phyloP scores from a whole-genome alignment of 2,329 filamentous ascomycete genomes.

The Alternaria longipes region DNA sequence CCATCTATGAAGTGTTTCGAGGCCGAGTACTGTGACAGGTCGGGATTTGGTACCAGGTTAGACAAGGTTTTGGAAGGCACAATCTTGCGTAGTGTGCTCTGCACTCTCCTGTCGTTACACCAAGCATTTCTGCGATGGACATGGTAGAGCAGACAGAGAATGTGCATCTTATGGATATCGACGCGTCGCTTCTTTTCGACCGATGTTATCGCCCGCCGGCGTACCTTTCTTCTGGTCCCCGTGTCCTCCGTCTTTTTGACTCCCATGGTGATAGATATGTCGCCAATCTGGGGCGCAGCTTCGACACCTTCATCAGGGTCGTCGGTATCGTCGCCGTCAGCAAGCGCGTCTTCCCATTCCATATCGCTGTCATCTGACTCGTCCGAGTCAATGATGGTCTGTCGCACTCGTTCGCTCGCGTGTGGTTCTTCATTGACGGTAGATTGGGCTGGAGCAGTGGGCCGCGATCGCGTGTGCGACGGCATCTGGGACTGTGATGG shows the following conservation, averaged over 20 bases:
- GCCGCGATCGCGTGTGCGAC: conserved; percentile 9
- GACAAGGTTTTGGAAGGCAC: conserved; percentile 71
- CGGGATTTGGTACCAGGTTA: conserved; percentile 73
- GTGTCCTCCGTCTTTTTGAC: conserved; percentile 40
- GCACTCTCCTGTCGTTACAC: conserved; percentile 81
- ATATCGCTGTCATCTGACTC: conserved; percentile 68
- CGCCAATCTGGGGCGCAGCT: conserved; percentile 46
- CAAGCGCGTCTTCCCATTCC: conserved; percentile 68
- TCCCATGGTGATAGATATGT: conserved; percentile 55
- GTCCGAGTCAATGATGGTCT: conserved; percentile 56
- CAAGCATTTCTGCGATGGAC: conserved; percentile 81
- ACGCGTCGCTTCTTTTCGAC: conserved; percentile 70
- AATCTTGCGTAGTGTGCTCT: conserved; percentile 63
- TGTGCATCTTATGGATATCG: conserved; percentile 84
- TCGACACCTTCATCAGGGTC: conserved; percentile 34
- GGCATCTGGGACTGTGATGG: conserved; percentile 13
- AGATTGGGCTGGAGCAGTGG: conserved; percentile 3
- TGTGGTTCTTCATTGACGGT: conserved; percentile 15
- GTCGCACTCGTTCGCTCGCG: conserved; percentile 44
- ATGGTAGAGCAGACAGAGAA: conserved; percentile 84
- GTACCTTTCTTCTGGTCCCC: conserved; percentile 46
- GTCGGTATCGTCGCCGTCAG: conserved; percentile 36
- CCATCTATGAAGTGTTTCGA: conserved; percentile 82
- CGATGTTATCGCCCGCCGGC: conserved; percentile 63
- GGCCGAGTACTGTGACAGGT: conserved; percentile 76